A percentile compares a stretch with the other conserved stretches of the same genome.
phyloP scores from a whole-genome alignment of 345 rosid species.

The Rhizophora apiculata region DNA sequence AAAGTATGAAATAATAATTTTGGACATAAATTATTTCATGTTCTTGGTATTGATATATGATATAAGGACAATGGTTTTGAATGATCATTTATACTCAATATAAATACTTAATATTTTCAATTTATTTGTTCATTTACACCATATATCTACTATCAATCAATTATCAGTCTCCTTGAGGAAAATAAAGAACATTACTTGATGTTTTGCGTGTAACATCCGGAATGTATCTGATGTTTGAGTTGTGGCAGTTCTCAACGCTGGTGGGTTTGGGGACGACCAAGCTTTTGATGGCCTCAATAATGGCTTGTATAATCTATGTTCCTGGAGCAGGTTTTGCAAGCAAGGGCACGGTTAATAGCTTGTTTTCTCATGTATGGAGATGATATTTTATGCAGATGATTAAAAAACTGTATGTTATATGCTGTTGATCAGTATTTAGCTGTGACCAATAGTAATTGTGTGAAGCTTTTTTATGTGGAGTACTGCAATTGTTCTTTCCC shows the following conservation, averaged over 20 bases:
- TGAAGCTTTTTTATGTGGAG: slow-evolving; percentile 38
- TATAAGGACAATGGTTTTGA: too few relatives aligned
- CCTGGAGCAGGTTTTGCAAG: slow-evolving; percentile 35
- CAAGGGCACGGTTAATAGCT: slow-evolving; percentile 19
- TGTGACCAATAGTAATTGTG: neutral
- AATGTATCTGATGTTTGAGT: neutral
- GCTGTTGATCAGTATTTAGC: neutral
- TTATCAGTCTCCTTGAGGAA: too few relatives aligned
- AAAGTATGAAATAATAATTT: too few relatives aligned
- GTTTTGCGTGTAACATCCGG: neutral
- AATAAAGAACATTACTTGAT: neutral
- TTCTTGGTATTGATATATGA: too few relatives aligned
- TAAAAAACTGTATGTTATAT: neutral
- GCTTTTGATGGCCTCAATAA: slow-evolving; percentile 29
- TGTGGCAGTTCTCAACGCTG: slow-evolving; percentile 30
- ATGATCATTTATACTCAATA: too few relatives aligned
- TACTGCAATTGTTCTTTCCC: slow-evolving; percentile 28
- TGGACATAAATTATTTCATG: too few relatives aligned
- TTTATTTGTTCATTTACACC: too few relatives aligned
- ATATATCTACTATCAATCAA: too few relatives aligned
- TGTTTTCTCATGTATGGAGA: slow-evolving; percentile 26
- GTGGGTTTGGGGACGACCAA: slow-evolving; percentile 31
- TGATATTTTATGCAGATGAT: neutral
- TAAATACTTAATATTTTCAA: too few relatives aligned
- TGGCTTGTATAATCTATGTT: slow-evolving; percentile 31